Conservation (phyloP, 1,284 basidiomycete species). For the Naganishia liquefaciens region DNA sequence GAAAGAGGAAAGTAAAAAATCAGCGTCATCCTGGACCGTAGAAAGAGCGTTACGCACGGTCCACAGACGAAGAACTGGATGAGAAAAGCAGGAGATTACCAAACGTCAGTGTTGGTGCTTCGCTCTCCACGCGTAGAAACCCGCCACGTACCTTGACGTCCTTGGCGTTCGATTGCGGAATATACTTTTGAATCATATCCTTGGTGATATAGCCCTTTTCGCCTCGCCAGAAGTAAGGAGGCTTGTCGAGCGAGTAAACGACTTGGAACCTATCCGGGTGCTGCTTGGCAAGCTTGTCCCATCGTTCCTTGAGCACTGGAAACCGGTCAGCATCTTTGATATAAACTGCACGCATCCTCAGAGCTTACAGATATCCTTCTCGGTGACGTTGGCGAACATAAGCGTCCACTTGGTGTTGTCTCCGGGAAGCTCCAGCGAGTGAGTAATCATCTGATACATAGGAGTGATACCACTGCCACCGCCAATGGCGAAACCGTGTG, state of each 20-base stretch:
- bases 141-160: slow-evolving; percentile 29
- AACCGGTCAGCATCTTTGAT: slow-evolving; percentile 48
- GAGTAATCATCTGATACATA: slow-evolving; percentile 63
- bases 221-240: slow-evolving; percentile 77
- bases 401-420: slow-evolving; percentile 91
- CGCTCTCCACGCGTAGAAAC: not conserved
- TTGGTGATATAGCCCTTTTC: slow-evolving; percentile 90
- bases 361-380: slow-evolving; percentile 68
- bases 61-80: slow-evolving; percentile 34
- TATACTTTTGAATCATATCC: slow-evolving; percentile 81
- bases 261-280: slow-evolving; percentile 61
- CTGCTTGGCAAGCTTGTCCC: slow-evolving; percentile 72
- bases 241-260: slow-evolving; percentile 92
- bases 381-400: slow-evolving; percentile 94
- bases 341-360: too few species aligned
- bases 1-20: slow-evolving; percentile 2
- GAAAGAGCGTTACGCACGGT: slow-evolving; percentile 26
- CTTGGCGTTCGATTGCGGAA: slow-evolving; percentile 56
- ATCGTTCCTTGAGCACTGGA: slow-evolving; percentile 74
- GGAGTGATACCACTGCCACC: slow-evolving; percentile 62
- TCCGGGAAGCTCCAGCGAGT: slow-evolving; percentile 66
- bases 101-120: not conserved
- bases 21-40: not conserved
- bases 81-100: not conserved
- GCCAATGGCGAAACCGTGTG: slow-evolving; percentile 82